Evolutionary conservation across 345 rosid genomes (phyloP), one percentile per base, ranked within the genome.

Genomic region (Theobroma cacao): DNA sequence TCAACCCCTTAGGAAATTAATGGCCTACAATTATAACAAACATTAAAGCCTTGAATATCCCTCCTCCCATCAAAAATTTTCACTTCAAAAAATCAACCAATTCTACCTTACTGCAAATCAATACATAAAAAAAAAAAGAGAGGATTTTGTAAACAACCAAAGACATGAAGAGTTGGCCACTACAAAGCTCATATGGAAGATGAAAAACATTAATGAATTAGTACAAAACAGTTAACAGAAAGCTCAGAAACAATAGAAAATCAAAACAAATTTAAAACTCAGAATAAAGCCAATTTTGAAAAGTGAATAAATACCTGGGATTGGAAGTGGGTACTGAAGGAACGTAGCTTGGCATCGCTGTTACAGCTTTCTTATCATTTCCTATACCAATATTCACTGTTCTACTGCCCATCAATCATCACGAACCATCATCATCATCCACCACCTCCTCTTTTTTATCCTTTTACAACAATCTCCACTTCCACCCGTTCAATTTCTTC

Each of bases 281-380:
- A 9, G 22, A 34, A n/a, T 2, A 75, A 20, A 40, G 45, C 7
- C 38, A 45, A 41, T 7, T 24, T 1, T 72, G 8, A 12, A 55
- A 18, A 38, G 2, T 52, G 4, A 52, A 8, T 26, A 56, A 31
- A 72, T 78, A 90, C 93, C 80, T 79, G 75, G 84, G 75, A 84
- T 76, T 90, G n/a, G 88, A 83, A 75, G 65, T 78, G 12, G 93
- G 69, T 53, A 74, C 59, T 5, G 85, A 33, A 64, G 91, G 87
- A 70, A 81, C 82, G 69, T 83, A 87, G 84, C 91, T 85, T 70
- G 90, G 90, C 91, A 90, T 87, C 80, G 80, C 89, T 62, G 79
- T 79, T 78, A 83, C 78, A 59, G 74, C 79, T 75, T 80, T 83
- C 65, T 81, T 79, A 74, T 79, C 81, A 82, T 82, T 83, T 72